Evolutionary conservation across 2,329 filamentous ascomycete genomes (phyloP), one percentile per base, ranked within the genome.

Genomic region (Camillea tinctor): DNA sequence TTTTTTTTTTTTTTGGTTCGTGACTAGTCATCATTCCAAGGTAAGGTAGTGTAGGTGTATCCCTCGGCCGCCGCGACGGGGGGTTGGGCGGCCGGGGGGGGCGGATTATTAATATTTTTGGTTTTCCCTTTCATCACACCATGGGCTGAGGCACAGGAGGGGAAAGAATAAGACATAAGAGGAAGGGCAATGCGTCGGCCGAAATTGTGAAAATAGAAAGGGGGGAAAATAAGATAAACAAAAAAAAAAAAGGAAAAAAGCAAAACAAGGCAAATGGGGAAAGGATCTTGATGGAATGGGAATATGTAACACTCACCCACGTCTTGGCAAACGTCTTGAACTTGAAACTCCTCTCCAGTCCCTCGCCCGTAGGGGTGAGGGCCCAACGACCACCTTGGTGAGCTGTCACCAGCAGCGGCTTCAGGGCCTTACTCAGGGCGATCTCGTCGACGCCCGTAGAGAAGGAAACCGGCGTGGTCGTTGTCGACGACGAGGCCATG

Each of bases 281-380:
- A 22, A 40, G 24, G 52, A 24, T 19, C 11, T n/a, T 44, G 19
- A 30, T 9, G 19, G 7, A 58, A 61, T 50, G 30, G 54, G 20
- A 57, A 60, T 36, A 17, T 17, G 23, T 19, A 19, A 40, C 8
- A 78, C 81, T 62, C 65, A 87, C 85, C 86, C 87, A 89, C 7
- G 85, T 84, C 76, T 85, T 88, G 40, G 82, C 79, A 72, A 89
- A 89, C 1, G 80, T 87, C 75, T 86, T 87, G 69, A 89, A 89
- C 68, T 78, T 83, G 71, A 88, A 88, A 57, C 75, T 79, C 56
- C 86, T 78, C 73, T 88, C 84, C 1, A 89, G 66, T 0, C 83
- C 86, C 57, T 80, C 77, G 9, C 84, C 84, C 51, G 77, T 75
- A 1, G 76, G 69, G 2, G 79, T 75, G 36, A 89, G 68, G 2